These are phyloP conservation scores for Bretschneidera sinensis DNA, from an alignment of 345 rosid genomes.

Conservation along the genomic window DNA sequence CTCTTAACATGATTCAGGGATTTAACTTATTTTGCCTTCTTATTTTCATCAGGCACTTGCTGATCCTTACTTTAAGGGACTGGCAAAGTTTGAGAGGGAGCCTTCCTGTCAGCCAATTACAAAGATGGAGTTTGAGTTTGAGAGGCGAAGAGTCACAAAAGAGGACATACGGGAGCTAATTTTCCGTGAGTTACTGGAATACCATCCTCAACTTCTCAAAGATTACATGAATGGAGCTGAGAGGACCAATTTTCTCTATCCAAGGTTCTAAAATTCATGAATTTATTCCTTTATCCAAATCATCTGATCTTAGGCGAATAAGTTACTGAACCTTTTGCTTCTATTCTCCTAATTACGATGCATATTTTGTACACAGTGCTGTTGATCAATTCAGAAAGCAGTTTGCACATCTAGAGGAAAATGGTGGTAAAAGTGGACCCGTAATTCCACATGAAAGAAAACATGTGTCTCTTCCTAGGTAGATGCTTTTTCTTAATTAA, in stretches of 20 bases:
- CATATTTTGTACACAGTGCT: conserved; percentile 48
- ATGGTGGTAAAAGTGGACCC: conserved; percentile 62
- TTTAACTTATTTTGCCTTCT: conserved; percentile 6
- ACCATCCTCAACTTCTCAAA: conserved; percentile 91
- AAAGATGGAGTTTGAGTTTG: conserved; percentile 97
- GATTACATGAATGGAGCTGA: conserved; percentile 84
- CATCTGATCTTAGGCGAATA: not conserved
- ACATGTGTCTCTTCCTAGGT: conserved; percentile 91
- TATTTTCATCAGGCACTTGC: conserved; percentile 61
- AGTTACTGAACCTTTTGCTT: conserved; percentile 9
- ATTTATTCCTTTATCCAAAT: conserved; percentile 9
- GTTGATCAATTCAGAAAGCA: conserved; percentile 92
- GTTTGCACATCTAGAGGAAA: conserved; percentile 89
- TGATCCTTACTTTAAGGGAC: conserved; percentile 86
- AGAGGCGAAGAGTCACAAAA: conserved; percentile 85
- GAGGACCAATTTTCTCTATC: conserved; percentile 85
- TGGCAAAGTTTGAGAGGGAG: conserved; percentile 88
- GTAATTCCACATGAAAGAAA: conserved; percentile 76
- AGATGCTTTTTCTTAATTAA: conserved; percentile 2
- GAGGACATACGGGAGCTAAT: conserved; percentile 88
- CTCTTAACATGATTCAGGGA: not conserved
- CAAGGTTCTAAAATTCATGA: conserved; percentile 47
- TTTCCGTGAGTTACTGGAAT: conserved; percentile 80
- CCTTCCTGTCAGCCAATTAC: conserved; percentile 92
- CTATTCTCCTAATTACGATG: conserved; percentile 11